Base-by-base conservation (phyloP, 208 protist species). In the Wallacemonas sp. region DNA sequence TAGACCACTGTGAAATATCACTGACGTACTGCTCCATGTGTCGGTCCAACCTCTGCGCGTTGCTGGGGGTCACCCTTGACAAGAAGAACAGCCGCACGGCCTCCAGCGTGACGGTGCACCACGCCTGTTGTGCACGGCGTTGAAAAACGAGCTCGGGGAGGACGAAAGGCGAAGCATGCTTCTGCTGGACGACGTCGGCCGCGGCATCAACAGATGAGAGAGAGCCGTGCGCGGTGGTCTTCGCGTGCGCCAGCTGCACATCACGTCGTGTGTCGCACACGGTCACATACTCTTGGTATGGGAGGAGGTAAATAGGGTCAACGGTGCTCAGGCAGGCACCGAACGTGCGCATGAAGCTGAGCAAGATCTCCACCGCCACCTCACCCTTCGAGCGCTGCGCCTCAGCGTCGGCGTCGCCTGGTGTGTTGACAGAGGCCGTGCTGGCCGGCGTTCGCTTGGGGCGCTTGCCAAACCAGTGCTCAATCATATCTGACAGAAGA, bases 271-370 rank as follows among this genome's bases (percentile, higher is more conserved):
- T 27, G 6, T 62, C 24, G 36, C 12, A 33, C n/a, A 21, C 30
- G 14, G 28, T 38, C 0, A 39, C 51, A 75, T 90, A 98, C n/a
- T 89, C 90, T 17, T 91, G 82, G 64, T 87, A 92, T 14, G 68
- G 65, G 12, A 98, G 76, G 1, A 98, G 69, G 72, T 86, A 91
- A 15, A 88, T 75, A 9, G 86, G 27, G 22, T 83, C 77, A 4
- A 97, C 75, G 11, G 79, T 68, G 72, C 71, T 84, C 17, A 98
- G 55, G 59, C 91, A 92, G 1, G 73, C 90, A 12, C 95, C 96
- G 41, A 81, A 80, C 9, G 58, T 39, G 64, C 88, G 77, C 22
- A 98, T 55, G 70, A 95, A 84, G 42, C 58, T 65, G 2, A 93
- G 62, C 15, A 97, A 66, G 17, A 62, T 41, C 9, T 94, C 74